Conservation (phyloP, 2,329 filamentous ascomycete species). For the Diaporthe caulivora region DNA sequence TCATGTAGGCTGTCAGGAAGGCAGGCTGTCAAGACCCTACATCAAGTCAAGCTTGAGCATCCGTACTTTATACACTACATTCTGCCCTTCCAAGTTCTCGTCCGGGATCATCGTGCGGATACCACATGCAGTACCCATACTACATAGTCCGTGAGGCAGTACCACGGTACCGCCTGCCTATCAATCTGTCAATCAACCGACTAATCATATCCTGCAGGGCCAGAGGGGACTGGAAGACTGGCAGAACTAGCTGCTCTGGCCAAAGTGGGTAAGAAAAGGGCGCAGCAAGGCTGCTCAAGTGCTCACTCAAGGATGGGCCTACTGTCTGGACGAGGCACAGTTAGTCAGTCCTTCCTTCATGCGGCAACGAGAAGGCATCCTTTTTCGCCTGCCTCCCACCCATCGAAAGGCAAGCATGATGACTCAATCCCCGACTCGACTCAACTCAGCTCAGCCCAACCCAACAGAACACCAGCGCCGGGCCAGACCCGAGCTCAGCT, state of each 20-base stretch:
- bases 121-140: no score
- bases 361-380: no score
- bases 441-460: background rate
- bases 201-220: background rate
- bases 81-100: constrained; percentile 7
- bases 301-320: no score
- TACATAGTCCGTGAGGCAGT: no score
- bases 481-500: background rate
- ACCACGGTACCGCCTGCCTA: background rate
- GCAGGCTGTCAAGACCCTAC: constrained; percentile 12
- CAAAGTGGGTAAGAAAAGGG: background rate
- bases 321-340: constrained; percentile 23
- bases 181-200: background rate
- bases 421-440: background rate
- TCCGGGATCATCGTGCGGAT: background rate
- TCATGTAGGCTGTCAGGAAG: background rate
- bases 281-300: constrained; percentile 3
- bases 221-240: no score
- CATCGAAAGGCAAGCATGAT: no score
- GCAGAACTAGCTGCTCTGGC: background rate
- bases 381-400: no score
- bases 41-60: no score
- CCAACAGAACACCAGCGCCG: background rate
- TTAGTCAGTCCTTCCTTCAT: background rate
- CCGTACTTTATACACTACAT: no score